These are phyloP conservation scores for Diaporthe sp. DNA, from an alignment of 2,329 filamentous ascomycete genomes.

Conservation along the genomic window DNA sequence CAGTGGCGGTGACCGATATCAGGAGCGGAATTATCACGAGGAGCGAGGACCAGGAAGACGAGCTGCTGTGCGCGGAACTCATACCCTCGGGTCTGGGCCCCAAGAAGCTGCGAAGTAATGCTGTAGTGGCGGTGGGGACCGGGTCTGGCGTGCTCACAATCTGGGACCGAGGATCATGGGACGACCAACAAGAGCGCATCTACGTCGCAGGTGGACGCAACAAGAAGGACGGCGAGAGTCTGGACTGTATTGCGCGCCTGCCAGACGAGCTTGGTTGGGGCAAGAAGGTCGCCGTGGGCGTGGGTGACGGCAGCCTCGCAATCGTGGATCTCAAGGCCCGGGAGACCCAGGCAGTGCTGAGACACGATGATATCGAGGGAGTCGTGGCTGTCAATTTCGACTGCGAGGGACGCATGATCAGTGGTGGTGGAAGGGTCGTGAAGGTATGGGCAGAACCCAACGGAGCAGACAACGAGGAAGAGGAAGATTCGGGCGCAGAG, in stretches of 20 bases:
- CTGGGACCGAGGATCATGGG: slow-evolving; percentile 96
- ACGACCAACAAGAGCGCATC: slow-evolving; percentile 92
- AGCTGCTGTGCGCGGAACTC: slow-evolving; percentile 85
- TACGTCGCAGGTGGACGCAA: slow-evolving; percentile 75
- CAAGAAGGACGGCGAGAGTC: slow-evolving; percentile 75
- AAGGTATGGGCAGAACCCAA: slow-evolving; percentile 90
- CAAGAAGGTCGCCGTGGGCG: slow-evolving; percentile 82
- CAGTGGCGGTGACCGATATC: slow-evolving; percentile 89
- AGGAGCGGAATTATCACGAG: slow-evolving; percentile 87
- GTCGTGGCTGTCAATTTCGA: slow-evolving; percentile 89
- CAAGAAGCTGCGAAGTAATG: slow-evolving; percentile 75
- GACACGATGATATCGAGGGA: slow-evolving; percentile 89
- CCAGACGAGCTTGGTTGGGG: slow-evolving; percentile 77
- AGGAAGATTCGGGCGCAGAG: slow-evolving; percentile 58
- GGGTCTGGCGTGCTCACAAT: slow-evolving; percentile 87
- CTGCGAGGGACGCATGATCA: slow-evolving; percentile 87
- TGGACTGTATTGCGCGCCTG: slow-evolving; percentile 82
- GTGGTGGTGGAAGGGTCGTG: slow-evolving; percentile 85
- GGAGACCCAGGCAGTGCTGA: slow-evolving; percentile 76
- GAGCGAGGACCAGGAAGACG: slow-evolving; percentile 95
- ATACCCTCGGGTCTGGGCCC: slow-evolving; percentile 80
- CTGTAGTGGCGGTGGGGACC: slow-evolving; percentile 81
- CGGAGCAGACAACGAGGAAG: slow-evolving; percentile 62
- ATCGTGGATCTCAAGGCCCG: slow-evolving; percentile 83
- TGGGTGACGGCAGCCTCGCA: slow-evolving; percentile 84